A percentile compares a stretch with the other conserved stretches of the same genome.
Evolutionary conservation across 2,329 filamentous ascomycete genomes (phyloP).

Genomic region (Cercospora sp.): DNA sequence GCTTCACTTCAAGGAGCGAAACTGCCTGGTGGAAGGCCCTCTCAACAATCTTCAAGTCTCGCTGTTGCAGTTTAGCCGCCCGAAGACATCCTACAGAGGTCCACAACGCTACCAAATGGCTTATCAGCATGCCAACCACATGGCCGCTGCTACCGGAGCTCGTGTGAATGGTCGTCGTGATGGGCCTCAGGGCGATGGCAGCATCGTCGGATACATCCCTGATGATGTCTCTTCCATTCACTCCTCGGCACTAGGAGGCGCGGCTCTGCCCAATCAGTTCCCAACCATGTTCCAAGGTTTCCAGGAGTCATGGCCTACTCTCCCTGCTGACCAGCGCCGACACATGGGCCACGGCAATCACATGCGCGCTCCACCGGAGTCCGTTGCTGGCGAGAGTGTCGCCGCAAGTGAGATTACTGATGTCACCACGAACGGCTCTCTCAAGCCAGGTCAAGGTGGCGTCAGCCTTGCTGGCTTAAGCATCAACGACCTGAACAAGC

Average conservation of each 20-base stretch:
- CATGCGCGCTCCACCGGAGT: slow-evolving; percentile 46
- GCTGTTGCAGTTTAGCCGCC: slow-evolving; percentile 88
- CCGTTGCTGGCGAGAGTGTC: slow-evolving; percentile 87
- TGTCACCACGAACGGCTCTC: slow-evolving; percentile 67
- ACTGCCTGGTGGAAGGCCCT: slow-evolving; percentile 93
- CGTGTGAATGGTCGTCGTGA: slow-evolving; percentile 54
- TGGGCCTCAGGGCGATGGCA: slow-evolving; percentile 63
- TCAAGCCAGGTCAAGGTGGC: slow-evolving; percentile 65
- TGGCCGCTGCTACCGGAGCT: slow-evolving; percentile 52
- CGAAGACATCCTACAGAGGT: slow-evolving; percentile 86
- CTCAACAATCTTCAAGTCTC: slow-evolving; percentile 95
- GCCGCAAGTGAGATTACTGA: slow-evolving; percentile 90
- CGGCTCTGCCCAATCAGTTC: slow-evolving; percentile 68
- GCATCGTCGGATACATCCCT: slow-evolving; percentile 91
- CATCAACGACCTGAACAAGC: slow-evolving; percentile 69
- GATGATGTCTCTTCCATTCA: slow-evolving; percentile 97
- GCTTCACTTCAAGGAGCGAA: slow-evolving; percentile 93
- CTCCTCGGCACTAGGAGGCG: slow-evolving; percentile 85
- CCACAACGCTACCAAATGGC: slow-evolving; percentile 85
- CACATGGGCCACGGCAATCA: slow-evolving; percentile 57
- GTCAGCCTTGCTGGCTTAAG: slow-evolving; percentile 85
- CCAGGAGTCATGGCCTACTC: slow-evolving; percentile 82
- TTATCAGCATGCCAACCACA: slow-evolving; percentile 66
- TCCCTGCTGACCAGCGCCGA: slow-evolving; percentile 62
- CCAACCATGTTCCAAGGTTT: slow-evolving; percentile 96